Evolutionary conservation across 305 asterid species (phyloP).

Genomic region (Andrographis paniculata): DNA sequence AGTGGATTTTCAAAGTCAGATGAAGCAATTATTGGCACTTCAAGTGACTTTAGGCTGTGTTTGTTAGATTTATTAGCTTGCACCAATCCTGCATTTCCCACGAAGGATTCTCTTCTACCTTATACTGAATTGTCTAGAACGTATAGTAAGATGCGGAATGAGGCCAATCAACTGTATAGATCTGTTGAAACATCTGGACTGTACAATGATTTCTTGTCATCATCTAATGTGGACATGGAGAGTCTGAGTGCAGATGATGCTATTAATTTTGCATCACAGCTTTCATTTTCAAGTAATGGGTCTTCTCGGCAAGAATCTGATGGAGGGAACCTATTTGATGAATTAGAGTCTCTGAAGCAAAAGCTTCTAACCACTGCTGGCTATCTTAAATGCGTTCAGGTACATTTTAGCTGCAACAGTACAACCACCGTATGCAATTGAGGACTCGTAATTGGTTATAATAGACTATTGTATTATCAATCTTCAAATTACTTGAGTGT

Average conservation of each 20-base stretch:
- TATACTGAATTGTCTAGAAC: constrained; percentile 95
- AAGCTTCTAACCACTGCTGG: constrained; percentile 87
- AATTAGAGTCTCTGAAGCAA: constrained; percentile 81
- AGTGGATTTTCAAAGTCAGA: constrained; percentile 35
- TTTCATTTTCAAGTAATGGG: constrained; percentile 37
- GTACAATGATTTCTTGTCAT: constrained; percentile 45
- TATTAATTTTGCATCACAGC: constrained; percentile 65
- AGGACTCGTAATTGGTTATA: constrained; percentile 4
- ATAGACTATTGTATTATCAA: not conserved
- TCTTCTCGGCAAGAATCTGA: constrained; percentile 44
- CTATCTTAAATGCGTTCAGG: constrained; percentile 97
- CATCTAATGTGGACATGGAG: constrained; percentile 45
- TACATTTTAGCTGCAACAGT: constrained; percentile 24
- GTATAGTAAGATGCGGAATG: constrained; percentile 82
- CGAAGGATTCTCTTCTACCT: constrained; percentile 75
- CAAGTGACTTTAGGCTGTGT: constrained; percentile 60
- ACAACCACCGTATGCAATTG: constrained; percentile 10
- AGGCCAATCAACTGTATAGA: constrained; percentile 70
- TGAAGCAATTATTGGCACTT: constrained; percentile 42
- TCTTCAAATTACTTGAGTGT: not conserved
- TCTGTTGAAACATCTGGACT: constrained; percentile 60
- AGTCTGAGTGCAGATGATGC: constrained; percentile 83
- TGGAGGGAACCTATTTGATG: constrained; percentile 51
- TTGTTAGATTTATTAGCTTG: constrained; percentile 73
- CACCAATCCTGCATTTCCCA: constrained; percentile 87